Evolutionary conservation across 371 early-diverging fungal species (phyloP), one percentile per base, ranked within the genome.

Genomic region (Gilbertella persicaria): DNA sequence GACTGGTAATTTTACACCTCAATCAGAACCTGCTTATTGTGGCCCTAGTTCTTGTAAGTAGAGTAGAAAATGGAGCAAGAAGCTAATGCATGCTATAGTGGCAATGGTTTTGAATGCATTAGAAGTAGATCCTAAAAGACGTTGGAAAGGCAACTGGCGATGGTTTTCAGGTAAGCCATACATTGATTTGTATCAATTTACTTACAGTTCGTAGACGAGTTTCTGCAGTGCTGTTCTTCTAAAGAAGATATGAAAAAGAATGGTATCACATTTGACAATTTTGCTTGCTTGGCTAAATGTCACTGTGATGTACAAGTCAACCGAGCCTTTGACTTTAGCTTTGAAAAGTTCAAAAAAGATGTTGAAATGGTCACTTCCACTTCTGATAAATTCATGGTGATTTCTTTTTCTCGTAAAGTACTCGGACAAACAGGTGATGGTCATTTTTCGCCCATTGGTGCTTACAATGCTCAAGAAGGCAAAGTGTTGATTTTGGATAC

Each of bases 141-240:
- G 78, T 17, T 94, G 96, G 95, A 94, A 96, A 70, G 95, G 96
- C 4, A 89, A 90, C 9, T 94, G 95, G 95, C 76, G 96, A 41
- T 95, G 92, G 92, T 79, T 64, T 56, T 70, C 76, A 44, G 75
- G 74, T 65, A 70, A 42, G 39, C 23, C 42, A n/a, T 36, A 20
- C 28, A 7, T 8, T 9, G 8, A 19, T 20, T 21, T 17, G 29
- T 35, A 29, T 17, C 8, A 3, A 5, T 24, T 17, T 48, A 9
- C 13, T 24, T 24, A 33, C 47, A 19, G 20, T 42, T 37, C 52
- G 30, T 78, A 59, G 96, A 96, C 62, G 93, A 92, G 52, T 76
- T 94, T 54, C 79, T 96, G 13, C 88, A 94, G 30, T 90, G 94
- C 53, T 93, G 92, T 58, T 77, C 85, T 0, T 82, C 89, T 0